Evolutionary conservation across 208 protist species (phyloP).

Genomic region (Trypanosoma melophagium): DNA sequence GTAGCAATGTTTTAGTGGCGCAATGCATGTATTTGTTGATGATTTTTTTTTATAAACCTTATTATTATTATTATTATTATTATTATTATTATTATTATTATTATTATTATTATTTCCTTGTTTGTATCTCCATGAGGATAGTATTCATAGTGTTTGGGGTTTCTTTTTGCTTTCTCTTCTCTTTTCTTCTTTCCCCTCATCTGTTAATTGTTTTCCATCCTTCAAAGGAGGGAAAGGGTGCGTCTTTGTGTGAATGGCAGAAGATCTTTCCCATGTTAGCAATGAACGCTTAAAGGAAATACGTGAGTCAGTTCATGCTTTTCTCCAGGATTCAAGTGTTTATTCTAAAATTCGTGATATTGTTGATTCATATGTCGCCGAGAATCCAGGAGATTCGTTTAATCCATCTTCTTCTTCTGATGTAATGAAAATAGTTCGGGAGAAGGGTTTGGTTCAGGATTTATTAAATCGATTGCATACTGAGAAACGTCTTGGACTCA

Average conservation of each 20-base stretch:
- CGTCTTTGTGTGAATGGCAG: constrained; percentile 32
- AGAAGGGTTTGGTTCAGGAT: constrained; percentile 83
- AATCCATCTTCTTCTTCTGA: constrained; percentile 45
- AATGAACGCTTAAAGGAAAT: constrained; percentile 67
- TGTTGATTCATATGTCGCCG: constrained; percentile 79
- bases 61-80: too few relatives aligned
- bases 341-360: constrained; percentile 89
- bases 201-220: constrained; percentile 5
- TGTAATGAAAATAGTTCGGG: constrained; percentile 82
- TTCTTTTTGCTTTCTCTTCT: background rate
- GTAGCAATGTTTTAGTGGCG: too few relatives aligned
- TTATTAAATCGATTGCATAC: constrained; percentile 53
- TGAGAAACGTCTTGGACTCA: constrained; percentile 17
- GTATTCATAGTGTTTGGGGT: background rate
- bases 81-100: too few relatives aligned
- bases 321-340: constrained; percentile 79
- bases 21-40: too few relatives aligned
- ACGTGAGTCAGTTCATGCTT: constrained; percentile 75
- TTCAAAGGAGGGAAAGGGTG: background rate
- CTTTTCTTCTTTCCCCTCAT: background rate
- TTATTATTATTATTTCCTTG: too few relatives aligned
- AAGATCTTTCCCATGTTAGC: constrained; percentile 22
- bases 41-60: too few relatives aligned
- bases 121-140: background rate
- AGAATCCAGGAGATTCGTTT: constrained; percentile 45